Base-by-base conservation (phyloP, 345 rosid genomes). In the Lenwebbia sp. region DNA sequence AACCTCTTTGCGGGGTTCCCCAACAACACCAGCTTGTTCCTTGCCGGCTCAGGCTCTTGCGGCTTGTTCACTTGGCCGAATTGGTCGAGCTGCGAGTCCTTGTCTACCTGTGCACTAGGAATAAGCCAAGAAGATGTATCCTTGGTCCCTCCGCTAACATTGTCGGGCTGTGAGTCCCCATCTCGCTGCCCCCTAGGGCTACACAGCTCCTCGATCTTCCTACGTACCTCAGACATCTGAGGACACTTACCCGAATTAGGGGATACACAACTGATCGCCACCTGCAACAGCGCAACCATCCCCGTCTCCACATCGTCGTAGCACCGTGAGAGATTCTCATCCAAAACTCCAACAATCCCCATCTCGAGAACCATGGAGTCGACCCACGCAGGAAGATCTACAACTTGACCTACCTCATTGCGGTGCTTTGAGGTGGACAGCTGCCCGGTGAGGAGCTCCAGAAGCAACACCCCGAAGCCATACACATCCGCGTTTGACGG, bases 321-420 rank as follows among this genome's bases (percentile, higher is more conserved):
- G 11, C 11, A 2, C 50, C 50, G 0, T 47, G 3, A 8, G 50
- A 47, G 50, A 9, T 47, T 10, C 50, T 1, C 11, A 47, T 47
- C 50, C 50, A 96, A 94, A 30, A 96, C 98, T 92, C 90, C 97
- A 33, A 95, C 94, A 50, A 96, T 93, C 97, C 99, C 92, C 84
- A 8, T 47, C 50, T 9, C 2, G 50, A 8, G 11, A 47, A 47
- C 50, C 10, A 47, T 47, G 50, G 8, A 1, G 10, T 47, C 3
- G 50, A 96, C 99, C 99, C 98, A 95, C 85, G 94, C 90, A 0
- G 98, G 99, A 11, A 95, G 98, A 85, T 95, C 98, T 54, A 90
- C 94, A 94, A 91, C 92, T 89, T 0, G 13, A 25, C 28, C 28
- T 94, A 97, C 33, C 11, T 95, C 95, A 19, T 95, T 95, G 10